Conservation (phyloP, 2,329 filamentous ascomycete genomes). For the Cryphonectria japonica region DNA sequence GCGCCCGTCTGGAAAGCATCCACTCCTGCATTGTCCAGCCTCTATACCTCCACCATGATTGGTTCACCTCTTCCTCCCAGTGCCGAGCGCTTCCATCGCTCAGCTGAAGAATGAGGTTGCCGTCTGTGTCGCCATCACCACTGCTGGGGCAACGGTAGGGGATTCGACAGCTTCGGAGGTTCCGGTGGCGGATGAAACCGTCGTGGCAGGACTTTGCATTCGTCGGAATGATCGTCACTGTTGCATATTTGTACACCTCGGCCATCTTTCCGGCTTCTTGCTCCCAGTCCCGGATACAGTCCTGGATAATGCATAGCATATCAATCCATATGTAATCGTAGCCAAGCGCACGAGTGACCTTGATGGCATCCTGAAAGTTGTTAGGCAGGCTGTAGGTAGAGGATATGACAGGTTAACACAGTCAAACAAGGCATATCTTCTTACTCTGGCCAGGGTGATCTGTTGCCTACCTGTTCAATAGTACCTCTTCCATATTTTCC, state of each 20-base stretch:
- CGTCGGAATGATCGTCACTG: not conserved
- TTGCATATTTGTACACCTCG: not conserved
- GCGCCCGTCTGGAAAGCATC: not conserved
- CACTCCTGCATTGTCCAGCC: constrained; percentile 6
- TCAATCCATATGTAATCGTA: constrained; percentile 3
- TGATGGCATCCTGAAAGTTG: not conserved
- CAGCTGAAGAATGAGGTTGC: constrained; percentile 1
- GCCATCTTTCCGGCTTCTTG: not conserved
- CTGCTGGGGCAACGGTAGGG: not conserved
- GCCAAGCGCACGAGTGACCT: not conserved
- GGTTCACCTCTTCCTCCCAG: not conserved
- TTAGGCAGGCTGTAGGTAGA: not conserved
- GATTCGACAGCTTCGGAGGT: not conserved
- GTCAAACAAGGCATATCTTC: not conserved
- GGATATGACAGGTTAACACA: no score
- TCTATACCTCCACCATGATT: not conserved
- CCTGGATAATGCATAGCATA: not conserved
- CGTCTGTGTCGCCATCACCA: not conserved
- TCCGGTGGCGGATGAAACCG: not conserved
- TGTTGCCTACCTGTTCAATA: not conserved
- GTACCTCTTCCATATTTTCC: not conserved
- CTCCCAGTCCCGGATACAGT: not conserved
- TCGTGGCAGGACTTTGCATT: not conserved
- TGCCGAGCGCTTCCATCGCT: not conserved
- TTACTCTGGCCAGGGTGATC: not conserved